Evolutionary conservation across 371 early-diverging fungal genomes (phyloP), one percentile per base, ranked within the genome.

Genomic region (Mortierella sp.): DNA sequence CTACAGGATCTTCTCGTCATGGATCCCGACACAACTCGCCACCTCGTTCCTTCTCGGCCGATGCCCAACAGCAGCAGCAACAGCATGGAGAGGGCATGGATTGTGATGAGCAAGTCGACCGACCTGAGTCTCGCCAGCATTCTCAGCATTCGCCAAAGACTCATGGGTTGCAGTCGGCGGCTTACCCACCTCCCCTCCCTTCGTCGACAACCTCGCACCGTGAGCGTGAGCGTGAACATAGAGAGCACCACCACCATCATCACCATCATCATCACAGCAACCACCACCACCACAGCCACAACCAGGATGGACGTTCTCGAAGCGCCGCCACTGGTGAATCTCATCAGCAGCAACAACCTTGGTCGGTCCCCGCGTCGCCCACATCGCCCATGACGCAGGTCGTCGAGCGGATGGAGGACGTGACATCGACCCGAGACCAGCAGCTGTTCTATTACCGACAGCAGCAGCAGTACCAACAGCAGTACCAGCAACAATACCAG

Each of bases 351-450:
- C 37, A 34, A 28, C 54, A 31, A 28, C 40, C 75, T 9, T 69
- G 67, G 72, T 57, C 80, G 28, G 72, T 72, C 14, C 84, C 80
- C 10, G 80, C 75, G 8, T 84, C 84, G 19, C 84, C 84, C 4
- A 80, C 84, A 8, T 84, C 84, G 40, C 84, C 84, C 21, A 67
- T 78, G 80, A 64, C 74, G 28, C 72, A 73, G 67, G 79, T 46
- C 57, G 78, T 59, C 16, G 81, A 84, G 61, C 74, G 76, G 31
- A 80, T 78, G 84, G 80, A 77, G 64, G 80, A 74, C 24, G 75
- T 70, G 40, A 48, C 69, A 64, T 43, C 77, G 5, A 50, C 75
- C 37, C 77, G 75, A 10, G 74, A 77, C 5, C 75, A 79, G 50
- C 83, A 79, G 16, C 55, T 75, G 24, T 79, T 59, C 59, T 79